Evolutionary conservation across 164 flowering plant genomes (phyloP), one percentile per base, ranked within the genome.

Genomic region (Tetrastigma voinierianum): DNA sequence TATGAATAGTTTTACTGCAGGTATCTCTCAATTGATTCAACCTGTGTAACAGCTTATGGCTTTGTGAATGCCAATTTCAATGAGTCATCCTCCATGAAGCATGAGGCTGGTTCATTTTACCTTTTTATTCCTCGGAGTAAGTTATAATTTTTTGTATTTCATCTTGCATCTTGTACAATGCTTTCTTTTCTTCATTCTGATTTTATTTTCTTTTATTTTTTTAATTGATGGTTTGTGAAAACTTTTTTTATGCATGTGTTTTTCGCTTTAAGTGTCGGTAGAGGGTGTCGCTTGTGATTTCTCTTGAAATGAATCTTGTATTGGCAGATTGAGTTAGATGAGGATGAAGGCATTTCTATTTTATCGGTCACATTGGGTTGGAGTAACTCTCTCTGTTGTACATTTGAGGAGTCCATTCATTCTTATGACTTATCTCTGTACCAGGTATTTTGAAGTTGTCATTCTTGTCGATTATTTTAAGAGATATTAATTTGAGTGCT

Each of bases 291-390:
- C 19, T 46, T 55, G 23, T 59, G 4, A 47, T 43, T 57, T 53
- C 20, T 54, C 54, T 24, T 69, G 47, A 21, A 24, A 9, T 46
- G n/a, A 18, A 1, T 43, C 17, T 55, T 64, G 3, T 69, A 69
- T 79, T 58, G 51, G 74, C 90, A 92, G 97, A 78, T 95, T 74
- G 97, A 90, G 78, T 77, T 92, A 72, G 81, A 80, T 76, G 99
- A 95, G 69, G 67, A 67, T 64, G 86, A 76, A 51, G 82, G 78
- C 76, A 18, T 78, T 57, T 83, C 88, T 68, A 70, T 81, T 56
- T 72, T 95, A 58, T 74, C 88, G n/a, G 91, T 82, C 62, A 90
- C 92, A 64, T 61, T 95, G 74, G 97, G 86, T n/a, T 95, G 99
- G 99, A 73, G 72, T 82, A 88, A 79, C 20, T 74, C 76, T 73